Evolutionary conservation across 2,329 filamentous ascomycete species (phyloP), one percentile per base, ranked within the genome.

Genomic region (Aspergillus unguis): DNA sequence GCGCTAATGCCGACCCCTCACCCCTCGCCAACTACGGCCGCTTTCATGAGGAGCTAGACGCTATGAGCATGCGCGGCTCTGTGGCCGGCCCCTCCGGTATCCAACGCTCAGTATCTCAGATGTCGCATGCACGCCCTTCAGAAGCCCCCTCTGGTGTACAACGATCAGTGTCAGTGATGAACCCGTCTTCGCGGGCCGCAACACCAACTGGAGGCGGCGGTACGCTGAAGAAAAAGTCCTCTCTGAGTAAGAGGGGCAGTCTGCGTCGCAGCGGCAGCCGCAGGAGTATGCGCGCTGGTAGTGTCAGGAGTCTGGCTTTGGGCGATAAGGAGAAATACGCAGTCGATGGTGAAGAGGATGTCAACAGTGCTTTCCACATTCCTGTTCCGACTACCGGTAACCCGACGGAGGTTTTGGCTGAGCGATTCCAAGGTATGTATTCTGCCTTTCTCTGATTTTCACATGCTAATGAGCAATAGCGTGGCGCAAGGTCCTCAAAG

Each of bases 401-500:
- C 48, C 94, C 94, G 2, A 97, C 94, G 1, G 92, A 97, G 53
- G 80, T 88, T 46, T 79, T 99, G 29, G 88, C 90, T 40, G 89
- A 85, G 62, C 84, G 94, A 50, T 99, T 99, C 69, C 89, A 96
- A 78, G 83, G 91, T 91, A 79, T 55, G 83, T 25, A 45, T 23
- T 36, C 29, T 29, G 33, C 27, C n/a, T 10, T 51, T 28, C 29
- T n/a, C n/a, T 38, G 5, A 26, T 3, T 10, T 10, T 25, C 5
- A n/a, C 33, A 10, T 44, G 44, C 57, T 63, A 53, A 64, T 41
- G 8, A 32, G 58, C 5, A 37, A 32, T 48, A 95, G 91, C 88
- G 47, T 99, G 94, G 94, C 85, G 94, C 63, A 96, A 95, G 76
- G 82, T 96, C 10, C 81, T 99, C 48, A 97, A 97, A 70, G 92